These are phyloP conservation scores for Tephrocybe sp. DNA, from an alignment of 768 basidiomycete species.

Conservation along the genomic window DNA sequence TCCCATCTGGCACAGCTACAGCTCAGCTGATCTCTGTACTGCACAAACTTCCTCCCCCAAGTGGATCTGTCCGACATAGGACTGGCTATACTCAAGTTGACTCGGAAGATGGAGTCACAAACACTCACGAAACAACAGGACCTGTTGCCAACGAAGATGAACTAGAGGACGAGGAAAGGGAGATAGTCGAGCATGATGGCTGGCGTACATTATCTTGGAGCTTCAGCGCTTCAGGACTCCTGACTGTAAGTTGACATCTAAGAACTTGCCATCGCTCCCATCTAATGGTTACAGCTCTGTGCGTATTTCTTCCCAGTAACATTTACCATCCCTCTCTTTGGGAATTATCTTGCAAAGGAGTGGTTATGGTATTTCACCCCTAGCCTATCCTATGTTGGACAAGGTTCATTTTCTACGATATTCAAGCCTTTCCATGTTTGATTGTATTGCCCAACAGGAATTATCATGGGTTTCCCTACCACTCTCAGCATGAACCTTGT, in stretches of 20 bases:
- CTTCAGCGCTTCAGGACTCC: conserved; percentile 66
- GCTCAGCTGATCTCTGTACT: conserved; percentile 92
- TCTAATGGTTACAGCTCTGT: conserved; percentile 49
- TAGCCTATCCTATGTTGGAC: conserved; percentile 88
- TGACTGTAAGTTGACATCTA: conserved; percentile 73
- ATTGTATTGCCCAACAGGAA: conserved; percentile 43
- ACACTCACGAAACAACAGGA: conserved; percentile 17
- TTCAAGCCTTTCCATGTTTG: conserved; percentile 2
- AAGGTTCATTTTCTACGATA: conserved; percentile 48
- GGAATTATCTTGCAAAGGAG: conserved; percentile 73
- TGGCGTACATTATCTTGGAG: conserved; percentile 80
- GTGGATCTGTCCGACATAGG: conserved; percentile 52
- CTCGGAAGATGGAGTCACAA: conserved; percentile 28
- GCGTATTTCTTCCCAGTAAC: conserved; percentile 89
- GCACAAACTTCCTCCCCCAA: conserved; percentile 70
- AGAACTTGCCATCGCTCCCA: neutral
- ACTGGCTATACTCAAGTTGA: conserved; percentile 51
- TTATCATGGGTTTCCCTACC: conserved; percentile 97
- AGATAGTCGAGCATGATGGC: conserved; percentile 59
- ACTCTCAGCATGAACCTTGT: conserved; percentile 92
- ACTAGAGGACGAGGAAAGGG: conserved; percentile 34
- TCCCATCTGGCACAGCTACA: conserved; percentile 95
- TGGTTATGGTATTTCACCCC: conserved; percentile 97
- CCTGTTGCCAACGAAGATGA: conserved; percentile 30
- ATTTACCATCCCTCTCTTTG: conserved; percentile 85